These are phyloP conservation scores for Crataegus laevigata DNA, from an alignment of 306 rosid species.

Conservation along the genomic window DNA sequence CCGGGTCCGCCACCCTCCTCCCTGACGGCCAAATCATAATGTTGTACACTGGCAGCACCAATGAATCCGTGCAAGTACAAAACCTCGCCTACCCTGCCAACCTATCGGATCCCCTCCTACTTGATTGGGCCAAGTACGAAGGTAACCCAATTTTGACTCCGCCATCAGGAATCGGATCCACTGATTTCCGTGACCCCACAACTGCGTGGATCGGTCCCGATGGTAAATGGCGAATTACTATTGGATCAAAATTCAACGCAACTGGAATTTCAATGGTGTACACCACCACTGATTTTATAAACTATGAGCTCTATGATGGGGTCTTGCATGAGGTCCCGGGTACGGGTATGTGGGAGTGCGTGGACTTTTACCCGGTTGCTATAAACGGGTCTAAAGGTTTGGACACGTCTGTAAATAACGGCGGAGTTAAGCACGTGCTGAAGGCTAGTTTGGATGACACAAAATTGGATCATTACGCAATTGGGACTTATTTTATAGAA, in stretches of 20 bases:
- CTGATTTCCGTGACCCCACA: slow-evolving; percentile 71
- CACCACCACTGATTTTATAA: slow-evolving; percentile 40
- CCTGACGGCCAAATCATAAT: slow-evolving; percentile 65
- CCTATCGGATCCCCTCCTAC: slow-evolving; percentile 73
- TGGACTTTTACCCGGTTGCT: slow-evolving; percentile 69
- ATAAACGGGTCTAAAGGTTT: slow-evolving; percentile 45
- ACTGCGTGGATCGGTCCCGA: slow-evolving; percentile 65
- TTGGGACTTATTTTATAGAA: slow-evolving; percentile 48
- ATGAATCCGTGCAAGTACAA: slow-evolving; percentile 52
- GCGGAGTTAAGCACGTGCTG: slow-evolving; percentile 55
- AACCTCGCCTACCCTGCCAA: slow-evolving; percentile 68
- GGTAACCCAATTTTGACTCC: slow-evolving; percentile 61
- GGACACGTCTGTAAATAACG: slow-evolving; percentile 51
- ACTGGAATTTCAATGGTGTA: slow-evolving; percentile 54
- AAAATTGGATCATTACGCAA: slow-evolving; percentile 48
- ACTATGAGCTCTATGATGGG: slow-evolving; percentile 23
- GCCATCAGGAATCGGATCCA: slow-evolving; percentile 32
- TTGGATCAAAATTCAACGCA: slow-evolving; percentile 45
- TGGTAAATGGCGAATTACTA: slow-evolving; percentile 46
- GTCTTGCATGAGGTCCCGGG: slow-evolving; percentile 57
- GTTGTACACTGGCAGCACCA: slow-evolving; percentile 58
- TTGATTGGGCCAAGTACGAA: slow-evolving; percentile 61
- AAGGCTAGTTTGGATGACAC: slow-evolving; percentile 79
- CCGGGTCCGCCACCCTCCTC: slow-evolving; percentile 66
- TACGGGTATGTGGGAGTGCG: slow-evolving; percentile 97